These are phyloP conservation scores for Sarcodon sp. DNA, from an alignment of 768 basidiomycete species.

Conservation along the genomic window DNA sequence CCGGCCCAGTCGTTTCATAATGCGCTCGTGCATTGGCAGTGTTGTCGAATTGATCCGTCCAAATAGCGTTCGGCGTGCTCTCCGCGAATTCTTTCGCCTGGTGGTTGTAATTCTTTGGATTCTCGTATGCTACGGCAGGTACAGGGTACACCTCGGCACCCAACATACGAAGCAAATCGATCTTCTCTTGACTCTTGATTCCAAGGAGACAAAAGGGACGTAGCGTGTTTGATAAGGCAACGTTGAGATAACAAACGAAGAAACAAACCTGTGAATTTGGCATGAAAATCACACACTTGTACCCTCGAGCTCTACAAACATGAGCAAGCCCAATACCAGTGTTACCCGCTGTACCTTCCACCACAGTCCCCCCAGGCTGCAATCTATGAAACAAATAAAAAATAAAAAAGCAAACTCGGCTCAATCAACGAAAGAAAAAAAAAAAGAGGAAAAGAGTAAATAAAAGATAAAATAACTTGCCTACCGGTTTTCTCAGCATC, in stretches of 20 bases:
- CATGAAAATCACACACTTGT: slow-evolving; percentile 99
- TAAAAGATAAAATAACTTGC: slow-evolving; percentile 37
- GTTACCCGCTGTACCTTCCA: slow-evolving; percentile 97
- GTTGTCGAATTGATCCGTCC: slow-evolving; percentile 99
- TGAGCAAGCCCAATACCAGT: slow-evolving; percentile 95
- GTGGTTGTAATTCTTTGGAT: slow-evolving; percentile 96
- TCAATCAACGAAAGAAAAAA: not conserved
- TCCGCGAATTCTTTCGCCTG: slow-evolving; percentile 85
- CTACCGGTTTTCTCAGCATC: slow-evolving; percentile 70
- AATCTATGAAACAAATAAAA: slow-evolving; percentile 30
- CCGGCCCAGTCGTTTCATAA: slow-evolving; percentile 86
- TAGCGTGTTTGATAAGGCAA: not conserved
- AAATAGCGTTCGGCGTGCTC: slow-evolving; percentile 65
- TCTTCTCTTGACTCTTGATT: slow-evolving; percentile 94
- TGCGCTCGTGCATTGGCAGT: slow-evolving; percentile 83
- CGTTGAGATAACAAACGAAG: not conserved
- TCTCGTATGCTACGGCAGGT: slow-evolving; percentile 91
- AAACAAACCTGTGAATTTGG: slow-evolving; percentile 74
- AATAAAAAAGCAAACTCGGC: not conserved
- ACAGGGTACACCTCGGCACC: slow-evolving; percentile 96
- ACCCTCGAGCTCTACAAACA: slow-evolving; percentile 85
- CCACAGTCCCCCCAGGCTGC: slow-evolving; percentile 88
- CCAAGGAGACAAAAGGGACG: not conserved
- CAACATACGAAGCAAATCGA: slow-evolving; percentile 92
- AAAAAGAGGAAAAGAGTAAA: too few relatives aligned